Base-by-base conservation (phyloP, 257 asterid genomes). In the Henckelia pumila region DNA sequence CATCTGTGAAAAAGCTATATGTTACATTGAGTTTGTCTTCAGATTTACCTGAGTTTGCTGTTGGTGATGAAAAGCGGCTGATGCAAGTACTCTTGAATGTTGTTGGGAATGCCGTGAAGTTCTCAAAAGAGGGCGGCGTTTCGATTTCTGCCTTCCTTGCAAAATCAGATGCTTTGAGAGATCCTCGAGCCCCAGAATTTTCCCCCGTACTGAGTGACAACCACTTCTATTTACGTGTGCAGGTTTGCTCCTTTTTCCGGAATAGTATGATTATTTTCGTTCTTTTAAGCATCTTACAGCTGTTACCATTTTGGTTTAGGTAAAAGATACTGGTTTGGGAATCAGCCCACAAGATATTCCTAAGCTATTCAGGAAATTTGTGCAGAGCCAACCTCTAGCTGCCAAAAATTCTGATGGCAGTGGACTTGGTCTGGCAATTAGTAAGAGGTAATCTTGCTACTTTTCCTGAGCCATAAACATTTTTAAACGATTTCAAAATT, bases 351-450 rank as follows among this genome's bases (percentile, higher is more conserved):
- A 84, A 71, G 99, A 94, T 59, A 80, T 91, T 67, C 95, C 99
- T 3, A 88, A 86, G 78, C 53, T 94, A 64, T 94, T 94, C 77
- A 88, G 81, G 72, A 94, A 88, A 79, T 94, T 91, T 76, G 95
- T 91, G 11, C 95, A 94, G 79, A 81, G 79, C 62, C 97, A 87
- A 78, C 82, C 95, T 40, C 79, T 75, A 55, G 86, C 83, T 55
- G 20, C 89, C 71, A 88, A 85, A 76, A 88, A 84, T 78, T 71
- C 94, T 61, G 79, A 88, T 63, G 99, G 97, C 59, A 81, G 91
- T 76, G 99, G 99, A 29, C 99, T 94, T 67, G 99, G 99, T 73
- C 89, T 94, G 64, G 99, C 99, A 19, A 90, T 94, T 73, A 85
- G 88, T 76, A 94, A 83, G 79, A 86, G 99, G 99, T 91, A 80